These are phyloP conservation scores for Botrytis fabae DNA, from an alignment of 2,329 filamentous ascomycete species.

Conservation along the genomic window DNA sequence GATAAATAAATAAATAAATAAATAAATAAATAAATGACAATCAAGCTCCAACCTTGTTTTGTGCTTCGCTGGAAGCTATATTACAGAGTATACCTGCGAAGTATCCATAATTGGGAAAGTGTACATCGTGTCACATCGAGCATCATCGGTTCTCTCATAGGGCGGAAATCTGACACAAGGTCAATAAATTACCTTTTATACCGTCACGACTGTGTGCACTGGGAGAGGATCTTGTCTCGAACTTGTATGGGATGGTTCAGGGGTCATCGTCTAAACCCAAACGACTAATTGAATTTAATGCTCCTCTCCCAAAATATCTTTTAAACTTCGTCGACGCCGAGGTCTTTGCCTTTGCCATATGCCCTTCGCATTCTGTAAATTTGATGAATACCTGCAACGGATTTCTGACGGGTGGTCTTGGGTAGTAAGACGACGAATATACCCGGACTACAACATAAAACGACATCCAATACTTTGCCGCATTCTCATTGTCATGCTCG, in stretches of 20 bases:
- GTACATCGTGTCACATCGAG: background rate
- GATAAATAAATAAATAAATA: background rate
- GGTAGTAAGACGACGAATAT: slow-evolving; percentile 4
- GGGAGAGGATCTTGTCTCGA: background rate
- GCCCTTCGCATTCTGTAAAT: background rate
- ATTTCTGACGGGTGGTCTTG: background rate
- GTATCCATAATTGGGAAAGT: background rate
- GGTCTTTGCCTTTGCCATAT: background rate
- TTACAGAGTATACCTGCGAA: background rate
- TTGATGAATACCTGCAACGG: slow-evolving; percentile 2
- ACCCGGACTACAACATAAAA: background rate
- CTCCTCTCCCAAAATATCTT: background rate
- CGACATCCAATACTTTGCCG: background rate
- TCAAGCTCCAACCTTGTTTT: background rate
- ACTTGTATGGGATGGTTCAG: background rate
- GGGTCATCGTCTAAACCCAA: background rate
- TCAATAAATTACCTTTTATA: background rate
- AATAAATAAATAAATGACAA: no score
- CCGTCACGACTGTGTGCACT: background rate
- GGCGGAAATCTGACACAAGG: background rate
- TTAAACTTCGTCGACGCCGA: background rate
- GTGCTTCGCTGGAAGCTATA: background rate
- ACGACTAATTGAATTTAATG: background rate
- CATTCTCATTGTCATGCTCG: background rate
- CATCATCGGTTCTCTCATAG: background rate